phyloP scores from a whole-genome alignment of 2,329 filamentous ascomycete species.

The Scytalidium lignicola region DNA sequence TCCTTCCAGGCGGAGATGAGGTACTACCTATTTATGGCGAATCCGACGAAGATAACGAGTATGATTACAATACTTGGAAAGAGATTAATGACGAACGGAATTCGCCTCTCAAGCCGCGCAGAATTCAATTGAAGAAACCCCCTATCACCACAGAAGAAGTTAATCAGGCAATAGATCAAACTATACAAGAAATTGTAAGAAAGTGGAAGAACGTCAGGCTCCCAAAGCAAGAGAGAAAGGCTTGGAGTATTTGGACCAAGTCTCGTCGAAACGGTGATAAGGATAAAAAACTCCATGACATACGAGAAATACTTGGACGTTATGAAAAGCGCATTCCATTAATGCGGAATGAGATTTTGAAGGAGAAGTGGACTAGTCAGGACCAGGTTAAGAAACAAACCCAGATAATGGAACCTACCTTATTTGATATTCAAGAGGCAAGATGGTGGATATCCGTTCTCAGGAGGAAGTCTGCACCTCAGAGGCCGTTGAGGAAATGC shows the following conservation, averaged over 20 bases:
- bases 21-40: conserved; percentile 49
- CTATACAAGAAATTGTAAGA: conserved; percentile 43
- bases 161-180: conserved; percentile 46
- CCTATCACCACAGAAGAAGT: conserved; percentile 42
- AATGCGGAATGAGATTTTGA: conserved; percentile 46
- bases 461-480: conserved; percentile 36
- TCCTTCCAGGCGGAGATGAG: conserved; percentile 34
- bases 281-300: conserved; percentile 36
- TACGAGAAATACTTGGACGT: conserved; percentile 37
- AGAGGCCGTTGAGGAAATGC: conserved; percentile 15
- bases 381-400: conserved; percentile 51
- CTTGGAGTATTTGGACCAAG: conserved; percentile 56
- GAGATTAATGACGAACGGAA: conserved; percentile 54
- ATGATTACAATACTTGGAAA: conserved; percentile 53
- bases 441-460: conserved; percentile 46
- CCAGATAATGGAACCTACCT: conserved; percentile 54
- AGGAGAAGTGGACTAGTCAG: conserved; percentile 46
- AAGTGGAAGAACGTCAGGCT: conserved; percentile 56
- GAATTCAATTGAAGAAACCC: conserved; percentile 15
- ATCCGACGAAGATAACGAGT: conserved; percentile 45
- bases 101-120: conserved; percentile 26
- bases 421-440: conserved; percentile 55
- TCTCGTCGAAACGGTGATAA: conserved; percentile 39
- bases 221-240: conserved; percentile 49
- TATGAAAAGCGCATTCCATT: conserved; percentile 49